A percentile compares a stretch with the other conserved stretches of the same genome.
phyloP scores from a whole-genome alignment of 2,329 filamentous ascomycete species.

The Talaromyces rugulosus region DNA sequence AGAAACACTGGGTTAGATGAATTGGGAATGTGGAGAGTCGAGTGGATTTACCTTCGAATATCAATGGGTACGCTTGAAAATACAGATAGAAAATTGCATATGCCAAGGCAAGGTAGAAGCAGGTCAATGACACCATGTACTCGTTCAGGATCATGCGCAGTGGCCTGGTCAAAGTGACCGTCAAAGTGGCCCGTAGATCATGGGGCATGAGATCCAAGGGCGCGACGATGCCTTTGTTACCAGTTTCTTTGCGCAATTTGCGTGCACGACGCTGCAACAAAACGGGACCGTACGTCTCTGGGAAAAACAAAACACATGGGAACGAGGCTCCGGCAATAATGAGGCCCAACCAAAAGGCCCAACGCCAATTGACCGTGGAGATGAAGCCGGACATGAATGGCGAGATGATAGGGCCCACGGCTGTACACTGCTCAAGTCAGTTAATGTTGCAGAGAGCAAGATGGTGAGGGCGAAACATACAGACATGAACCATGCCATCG shows the following conservation, averaged over 20 bases:
- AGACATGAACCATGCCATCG: constrained; percentile 42
- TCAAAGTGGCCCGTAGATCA: constrained; percentile 37
- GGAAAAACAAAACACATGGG: constrained; percentile 58
- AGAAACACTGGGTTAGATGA: constrained; percentile 38
- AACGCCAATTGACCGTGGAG: constrained; percentile 42
- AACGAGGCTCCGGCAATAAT: constrained; percentile 61
- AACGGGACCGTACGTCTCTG: constrained; percentile 60
- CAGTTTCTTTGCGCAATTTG: constrained; percentile 55
- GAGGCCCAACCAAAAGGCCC: constrained; percentile 58
- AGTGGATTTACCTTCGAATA: constrained; percentile 51
- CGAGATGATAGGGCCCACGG: constrained; percentile 39
- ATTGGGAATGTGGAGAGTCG: too few species aligned
- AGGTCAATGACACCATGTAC: constrained; percentile 66
- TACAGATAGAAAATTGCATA: constrained; percentile 70
- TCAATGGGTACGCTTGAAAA: constrained; percentile 69
- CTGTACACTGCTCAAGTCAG: constrained; percentile 26
- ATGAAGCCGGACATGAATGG: constrained; percentile 45
- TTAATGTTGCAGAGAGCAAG: background rate
- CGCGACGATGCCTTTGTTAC: constrained; percentile 51
- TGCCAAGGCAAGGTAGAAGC: constrained; percentile 65
- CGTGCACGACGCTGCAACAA: constrained; percentile 56
- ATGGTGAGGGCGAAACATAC: constrained; percentile 17
- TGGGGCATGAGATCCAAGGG: constrained; percentile 62
- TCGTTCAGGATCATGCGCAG: constrained; percentile 68
- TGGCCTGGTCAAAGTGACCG: constrained; percentile 65